Conservation (phyloP, 2,329 filamentous ascomycete genomes). For the Pseudocercospora vitis region DNA sequence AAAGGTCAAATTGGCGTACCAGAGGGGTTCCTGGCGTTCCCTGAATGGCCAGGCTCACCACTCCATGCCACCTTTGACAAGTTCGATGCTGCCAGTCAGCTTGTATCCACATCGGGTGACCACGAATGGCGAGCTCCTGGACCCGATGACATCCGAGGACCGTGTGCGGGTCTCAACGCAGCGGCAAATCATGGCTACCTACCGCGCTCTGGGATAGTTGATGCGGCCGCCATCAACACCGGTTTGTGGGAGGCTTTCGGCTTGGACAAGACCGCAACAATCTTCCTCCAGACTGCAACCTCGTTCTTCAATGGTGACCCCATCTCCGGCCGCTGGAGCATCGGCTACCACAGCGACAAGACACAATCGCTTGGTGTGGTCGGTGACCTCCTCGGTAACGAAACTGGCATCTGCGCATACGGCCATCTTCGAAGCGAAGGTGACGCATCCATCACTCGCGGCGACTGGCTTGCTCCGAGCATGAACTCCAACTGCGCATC, state of each 20-base stretch:
- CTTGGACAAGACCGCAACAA: slow-evolving; percentile 27
- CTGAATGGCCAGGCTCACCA: slow-evolving; percentile 28
- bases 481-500: slow-evolving; percentile 31
- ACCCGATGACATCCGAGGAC: slow-evolving; percentile 33
- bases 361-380: slow-evolving; percentile 28
- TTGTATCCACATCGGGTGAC: slow-evolving; percentile 28
- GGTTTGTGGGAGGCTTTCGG: slow-evolving; percentile 27
- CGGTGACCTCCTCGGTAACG: slow-evolving; percentile 27
- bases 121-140: slow-evolving; percentile 35
- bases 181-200: slow-evolving; percentile 39
- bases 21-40: slow-evolving; percentile 22
- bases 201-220: slow-evolving; percentile 18
- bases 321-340: slow-evolving; percentile 24
- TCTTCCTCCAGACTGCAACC: slow-evolving; percentile 30
- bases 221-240: slow-evolving; percentile 25
- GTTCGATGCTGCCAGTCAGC: slow-evolving; percentile 34
- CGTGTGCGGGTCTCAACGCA: slow-evolving; percentile 39
- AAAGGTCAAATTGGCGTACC: slow-evolving; percentile 18
- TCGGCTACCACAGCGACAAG: slow-evolving; percentile 24
- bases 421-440: slow-evolving; percentile 30
- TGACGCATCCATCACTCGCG: slow-evolving; percentile 33
- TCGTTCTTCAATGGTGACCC: slow-evolving; percentile 30
- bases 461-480: slow-evolving; percentile 31
- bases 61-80: slow-evolving; percentile 25
- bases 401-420: slow-evolving; percentile 31